A percentile compares a stretch with the other conserved stretches of the same genome.
These are phyloP conservation scores for Cupressus sempervirens DNA, from an alignment of 75 land plant genomes.

Conservation along the genomic window DNA sequence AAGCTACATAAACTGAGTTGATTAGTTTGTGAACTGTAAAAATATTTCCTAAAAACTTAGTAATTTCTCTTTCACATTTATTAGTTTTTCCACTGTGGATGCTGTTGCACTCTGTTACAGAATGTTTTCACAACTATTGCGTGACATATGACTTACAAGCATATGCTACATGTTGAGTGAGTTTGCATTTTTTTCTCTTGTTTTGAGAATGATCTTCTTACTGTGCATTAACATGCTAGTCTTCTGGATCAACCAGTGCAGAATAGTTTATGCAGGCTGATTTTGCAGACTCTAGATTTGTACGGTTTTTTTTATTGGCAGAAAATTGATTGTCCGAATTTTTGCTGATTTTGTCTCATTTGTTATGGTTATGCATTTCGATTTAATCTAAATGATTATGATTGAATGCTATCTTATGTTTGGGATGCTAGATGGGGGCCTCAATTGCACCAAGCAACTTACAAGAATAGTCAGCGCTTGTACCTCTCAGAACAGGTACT, in stretches of 20 bases:
- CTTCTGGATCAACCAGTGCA: neutral
- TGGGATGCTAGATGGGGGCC: conserved; percentile 72
- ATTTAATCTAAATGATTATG: neutral
- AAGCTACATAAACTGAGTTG: neutral
- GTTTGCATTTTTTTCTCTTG: neutral
- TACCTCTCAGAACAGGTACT: conserved; percentile 85
- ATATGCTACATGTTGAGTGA: neutral
- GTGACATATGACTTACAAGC: neutral
- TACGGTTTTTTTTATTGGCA: neutral
- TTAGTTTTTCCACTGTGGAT: neutral
- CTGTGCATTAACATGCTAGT: neutral
- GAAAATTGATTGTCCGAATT: neutral
- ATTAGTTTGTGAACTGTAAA: neutral
- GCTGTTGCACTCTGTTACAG: neutral
- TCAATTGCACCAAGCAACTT: conserved; percentile 72
- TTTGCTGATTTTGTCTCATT: neutral
- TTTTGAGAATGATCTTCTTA: neutral
- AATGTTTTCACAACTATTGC: neutral
- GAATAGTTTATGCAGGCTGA: neutral
- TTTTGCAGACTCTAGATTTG: neutral
- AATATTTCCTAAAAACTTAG: neutral
- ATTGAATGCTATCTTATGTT: conserved; percentile 11
- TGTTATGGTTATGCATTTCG: neutral
- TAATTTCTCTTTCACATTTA: neutral
- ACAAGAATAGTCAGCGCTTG: conserved; percentile 81